Evolutionary conservation across 108 stramenopile species (phyloP).

Genomic region (Nannochloropsis oceanica): DNA sequence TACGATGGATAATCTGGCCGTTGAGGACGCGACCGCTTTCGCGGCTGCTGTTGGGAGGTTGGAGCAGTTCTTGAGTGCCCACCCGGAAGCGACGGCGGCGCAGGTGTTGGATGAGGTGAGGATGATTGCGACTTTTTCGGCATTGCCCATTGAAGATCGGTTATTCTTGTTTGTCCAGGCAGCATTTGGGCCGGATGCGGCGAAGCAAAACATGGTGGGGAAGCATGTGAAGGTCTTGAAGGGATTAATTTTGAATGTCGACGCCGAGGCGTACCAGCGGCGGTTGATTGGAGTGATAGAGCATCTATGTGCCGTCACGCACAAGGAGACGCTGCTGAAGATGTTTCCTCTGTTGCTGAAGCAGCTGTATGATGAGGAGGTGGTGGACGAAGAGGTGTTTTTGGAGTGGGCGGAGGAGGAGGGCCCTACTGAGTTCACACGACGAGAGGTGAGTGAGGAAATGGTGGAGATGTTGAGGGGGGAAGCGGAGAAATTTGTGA

Average conservation of each 20-base stretch:
- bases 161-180: slow-evolving; percentile 31
- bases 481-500: slow-evolving; percentile 31
- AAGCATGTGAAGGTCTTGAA: neutral
- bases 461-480: slow-evolving; percentile 16
- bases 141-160: slow-evolving; percentile 29
- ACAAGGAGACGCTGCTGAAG: neutral
- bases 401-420: slow-evolving; percentile 37
- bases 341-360: slow-evolving; percentile 35
- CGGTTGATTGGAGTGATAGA: slow-evolving; percentile 29
- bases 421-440: slow-evolving; percentile 26
- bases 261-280: slow-evolving; percentile 1
- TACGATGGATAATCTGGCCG: slow-evolving; percentile 11
- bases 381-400: slow-evolving; percentile 42
- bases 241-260: neutral
- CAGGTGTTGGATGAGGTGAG: slow-evolving; percentile 24
- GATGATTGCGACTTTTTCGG: slow-evolving; percentile 33
- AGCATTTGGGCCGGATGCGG: slow-evolving; percentile 6
- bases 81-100: neutral
- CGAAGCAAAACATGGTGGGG: neutral
- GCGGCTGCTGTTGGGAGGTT: slow-evolving; percentile 14
- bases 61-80: neutral
- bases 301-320: slow-evolving; percentile 24
- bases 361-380: slow-evolving; percentile 33
- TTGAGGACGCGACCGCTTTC: slow-evolving; percentile 29
- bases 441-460: slow-evolving; percentile 13